Conservation (phyloP, 176 grass and related monocot genomes). For the Echinochloa phyllopogon region DNA sequence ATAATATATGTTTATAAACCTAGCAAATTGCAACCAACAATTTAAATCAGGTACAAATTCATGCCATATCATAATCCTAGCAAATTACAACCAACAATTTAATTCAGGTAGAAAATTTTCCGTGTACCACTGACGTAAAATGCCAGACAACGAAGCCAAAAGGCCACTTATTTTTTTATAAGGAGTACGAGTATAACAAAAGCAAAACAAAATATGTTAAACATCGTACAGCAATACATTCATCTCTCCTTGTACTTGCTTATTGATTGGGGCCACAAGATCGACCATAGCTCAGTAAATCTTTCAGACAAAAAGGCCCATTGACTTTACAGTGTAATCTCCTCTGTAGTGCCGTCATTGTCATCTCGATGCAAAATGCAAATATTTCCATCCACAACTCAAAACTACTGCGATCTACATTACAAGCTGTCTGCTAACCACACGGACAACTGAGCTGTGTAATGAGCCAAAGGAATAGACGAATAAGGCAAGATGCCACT, state of each 20-base stretch:
- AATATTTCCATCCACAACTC: constrained; percentile 42
- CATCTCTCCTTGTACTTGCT: constrained; percentile 12
- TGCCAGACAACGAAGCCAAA: not conserved
- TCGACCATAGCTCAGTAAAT: constrained; percentile 13
- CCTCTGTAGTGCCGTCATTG: constrained; percentile 20
- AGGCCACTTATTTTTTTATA: not conserved
- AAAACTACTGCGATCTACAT: constrained; percentile 43
- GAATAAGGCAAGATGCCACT: constrained; percentile 39
- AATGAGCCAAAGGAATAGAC: constrained; percentile 44
- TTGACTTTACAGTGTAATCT: constrained; percentile 52
- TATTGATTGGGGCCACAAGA: constrained; percentile 28
- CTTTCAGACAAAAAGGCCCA: constrained; percentile 28
- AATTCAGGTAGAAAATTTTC: not conserved
- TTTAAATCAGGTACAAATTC: not conserved
- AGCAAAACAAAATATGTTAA: not conserved
- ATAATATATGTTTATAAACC: not conserved
- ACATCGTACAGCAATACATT: not conserved
- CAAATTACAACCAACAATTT: not conserved
- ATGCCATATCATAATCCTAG: not conserved
- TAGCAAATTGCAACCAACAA: not conserved
- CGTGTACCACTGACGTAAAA: not conserved
- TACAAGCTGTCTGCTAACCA: constrained; percentile 28
- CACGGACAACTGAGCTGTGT: constrained; percentile 26
- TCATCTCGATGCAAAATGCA: constrained; percentile 45
- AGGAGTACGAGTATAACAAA: not conserved